Percentiles rank a stretch among this genome's conserved stretches.
Evolutionary conservation across 768 basidiomycete genomes (phyloP).

Genomic region (Neoboletus brunneissimus): DNA sequence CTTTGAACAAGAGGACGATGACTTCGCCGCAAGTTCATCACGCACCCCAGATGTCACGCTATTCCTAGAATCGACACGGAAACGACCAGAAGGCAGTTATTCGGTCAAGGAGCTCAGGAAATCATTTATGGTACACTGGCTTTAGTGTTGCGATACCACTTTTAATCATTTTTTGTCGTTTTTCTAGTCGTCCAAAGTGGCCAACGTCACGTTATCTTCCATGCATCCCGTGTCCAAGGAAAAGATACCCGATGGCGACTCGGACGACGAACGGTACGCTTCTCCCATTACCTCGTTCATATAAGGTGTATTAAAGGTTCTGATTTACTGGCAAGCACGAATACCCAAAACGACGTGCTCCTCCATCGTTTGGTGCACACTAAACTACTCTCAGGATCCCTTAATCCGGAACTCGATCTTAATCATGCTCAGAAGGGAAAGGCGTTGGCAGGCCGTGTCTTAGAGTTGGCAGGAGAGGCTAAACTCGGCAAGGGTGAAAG

Average conservation of each 20-base stretch:
- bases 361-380: conserved; percentile 82
- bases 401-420: conserved; percentile 57
- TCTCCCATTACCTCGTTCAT: background rate
- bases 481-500: conserved; percentile 77
- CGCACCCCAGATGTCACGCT: conserved; percentile 50
- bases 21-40: conserved; percentile 37
- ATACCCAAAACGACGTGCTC: conserved; percentile 72
- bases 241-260: conserved; percentile 34
- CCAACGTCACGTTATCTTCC: conserved; percentile 43
- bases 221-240: conserved; percentile 21
- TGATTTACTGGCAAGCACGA: conserved; percentile 47
- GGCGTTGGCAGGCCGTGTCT: conserved; percentile 72
- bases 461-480: conserved; percentile 66
- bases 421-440: conserved; percentile 67
- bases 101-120: conserved; percentile 48
- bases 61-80: conserved; percentile 44
- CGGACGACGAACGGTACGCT: conserved; percentile 56
- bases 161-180: conserved; percentile 7
- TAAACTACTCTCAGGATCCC: conserved; percentile 69
- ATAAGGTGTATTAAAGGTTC: background rate
- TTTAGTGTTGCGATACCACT: background rate
- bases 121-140: conserved; percentile 68
- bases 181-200: conserved; percentile 72
- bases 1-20: conserved; percentile 47
- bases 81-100: conserved; percentile 12